Conservation (phyloP, 371 early-diverging fungal genomes). For the Phascolomyces articulosus region DNA sequence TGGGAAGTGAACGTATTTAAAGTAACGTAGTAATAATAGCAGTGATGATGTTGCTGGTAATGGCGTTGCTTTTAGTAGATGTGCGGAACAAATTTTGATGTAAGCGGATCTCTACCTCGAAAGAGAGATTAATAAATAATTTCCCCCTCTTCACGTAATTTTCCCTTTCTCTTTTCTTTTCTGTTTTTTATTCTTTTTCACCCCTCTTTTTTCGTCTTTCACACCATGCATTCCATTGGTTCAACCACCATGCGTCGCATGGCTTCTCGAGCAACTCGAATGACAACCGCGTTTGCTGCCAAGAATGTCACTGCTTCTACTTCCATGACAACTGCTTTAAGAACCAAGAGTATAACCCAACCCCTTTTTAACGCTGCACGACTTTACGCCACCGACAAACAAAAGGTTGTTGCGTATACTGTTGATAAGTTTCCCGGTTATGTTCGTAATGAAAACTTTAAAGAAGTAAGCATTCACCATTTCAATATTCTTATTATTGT, state of each 20-base stretch:
- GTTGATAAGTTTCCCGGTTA: conserved; percentile 58
- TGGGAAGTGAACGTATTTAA: too few species aligned
- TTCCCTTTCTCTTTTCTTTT: background rate
- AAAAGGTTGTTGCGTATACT: conserved; percentile 34
- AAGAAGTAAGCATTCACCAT: conserved; percentile 40
- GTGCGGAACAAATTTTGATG: too few species aligned
- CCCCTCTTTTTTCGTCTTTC: background rate
- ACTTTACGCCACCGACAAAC: conserved; percentile 20
- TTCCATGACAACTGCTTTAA: background rate
- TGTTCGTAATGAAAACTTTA: conserved; percentile 56
- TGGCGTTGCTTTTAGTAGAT: too few species aligned
- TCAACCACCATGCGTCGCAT: conserved; percentile 18
- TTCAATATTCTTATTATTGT: background rate
- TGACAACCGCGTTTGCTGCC: background rate
- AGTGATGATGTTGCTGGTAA: too few species aligned
- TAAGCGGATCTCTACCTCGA: too few species aligned
- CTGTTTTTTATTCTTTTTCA: conserved; percentile 9
- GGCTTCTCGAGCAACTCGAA: background rate
- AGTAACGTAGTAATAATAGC: too few species aligned
- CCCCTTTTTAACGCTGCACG: conserved; percentile 16
- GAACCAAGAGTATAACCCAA: background rate
- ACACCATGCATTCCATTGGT: conserved; percentile 14
- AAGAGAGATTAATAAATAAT: too few species aligned
- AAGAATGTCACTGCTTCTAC: background rate
- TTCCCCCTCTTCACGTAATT: too few species aligned